Percentiles rank a stretch among this genome's conserved stretches.
Evolutionary conservation across 2,329 filamentous ascomycete species (phyloP).

Genomic region (Fusarium oxysporum): DNA sequence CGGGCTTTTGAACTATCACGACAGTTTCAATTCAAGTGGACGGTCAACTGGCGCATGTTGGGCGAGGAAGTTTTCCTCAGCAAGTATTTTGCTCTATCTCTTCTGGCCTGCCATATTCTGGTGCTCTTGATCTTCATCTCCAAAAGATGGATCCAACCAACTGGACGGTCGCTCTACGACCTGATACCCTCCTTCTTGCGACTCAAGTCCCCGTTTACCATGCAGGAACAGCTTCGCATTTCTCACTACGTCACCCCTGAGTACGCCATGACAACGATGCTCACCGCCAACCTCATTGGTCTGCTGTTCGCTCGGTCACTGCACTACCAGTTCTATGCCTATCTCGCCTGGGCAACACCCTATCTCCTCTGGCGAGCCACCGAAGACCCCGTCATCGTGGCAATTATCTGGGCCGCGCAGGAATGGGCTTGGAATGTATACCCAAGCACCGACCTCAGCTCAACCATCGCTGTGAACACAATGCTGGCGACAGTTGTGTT

Average conservation of each 20-base stretch:
- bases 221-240: conserved; percentile 66
- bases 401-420: conserved; percentile 78
- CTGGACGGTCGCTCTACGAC: conserved; percentile 66
- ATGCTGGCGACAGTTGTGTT: conserved; percentile 74
- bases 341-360: conserved; percentile 89
- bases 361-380: conserved; percentile 86
- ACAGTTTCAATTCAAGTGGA: conserved; percentile 97
- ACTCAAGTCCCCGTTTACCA: conserved; percentile 58
- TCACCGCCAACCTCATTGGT: conserved; percentile 82
- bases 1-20: conserved; percentile 92
- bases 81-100: conserved; percentile 71
- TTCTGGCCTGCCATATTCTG: conserved; percentile 73
- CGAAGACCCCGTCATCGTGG: conserved; percentile 74
- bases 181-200: conserved; percentile 62
- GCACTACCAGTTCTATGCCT: conserved; percentile 96
- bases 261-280: conserved; percentile 81
- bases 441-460: conserved; percentile 75
- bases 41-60: conserved; percentile 98
- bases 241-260: conserved; percentile 71
- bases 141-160: conserved; percentile 78
- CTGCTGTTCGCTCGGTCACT: conserved; percentile 88
- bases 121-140: conserved; percentile 75
- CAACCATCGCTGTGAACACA: conserved; percentile 73
- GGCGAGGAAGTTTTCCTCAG: conserved; percentile 83
- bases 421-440: conserved; percentile 96